These are phyloP conservation scores for Psilocybe mexicana DNA, from an alignment of 1,284 basidiomycete species.

Conservation along the genomic window DNA sequence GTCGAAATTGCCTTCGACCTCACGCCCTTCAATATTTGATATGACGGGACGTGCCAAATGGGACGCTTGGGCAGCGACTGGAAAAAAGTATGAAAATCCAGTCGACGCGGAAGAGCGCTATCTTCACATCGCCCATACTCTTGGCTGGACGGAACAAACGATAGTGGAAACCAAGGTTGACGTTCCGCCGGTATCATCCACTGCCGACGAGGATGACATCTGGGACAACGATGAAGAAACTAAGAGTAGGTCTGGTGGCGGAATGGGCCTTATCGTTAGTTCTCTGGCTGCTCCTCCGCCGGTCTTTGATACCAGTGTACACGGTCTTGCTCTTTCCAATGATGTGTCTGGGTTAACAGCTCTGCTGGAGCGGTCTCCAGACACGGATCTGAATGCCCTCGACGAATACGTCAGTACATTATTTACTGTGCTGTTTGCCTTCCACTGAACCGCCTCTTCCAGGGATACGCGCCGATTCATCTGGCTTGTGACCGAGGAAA, in stretches of 20 bases:
- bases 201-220: slow-evolving; percentile 18
- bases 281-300: slow-evolving; percentile 46
- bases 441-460: slow-evolving; percentile 3
- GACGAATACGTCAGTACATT: slow-evolving; percentile 61
- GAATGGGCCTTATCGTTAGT: slow-evolving; percentile 68
- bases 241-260: slow-evolving; percentile 35
- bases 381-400: slow-evolving; percentile 36
- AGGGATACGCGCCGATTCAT: slow-evolving; percentile 88
- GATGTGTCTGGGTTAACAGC: slow-evolving; percentile 46
- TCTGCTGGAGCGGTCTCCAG: slow-evolving; percentile 45
- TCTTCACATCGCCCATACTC: slow-evolving; percentile 62
- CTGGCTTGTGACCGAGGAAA: slow-evolving; percentile 84
- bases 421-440: not conserved
- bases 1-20: slow-evolving; percentile 49
- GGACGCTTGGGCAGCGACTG: slow-evolving; percentile 77
- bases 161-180: slow-evolving; percentile 10
- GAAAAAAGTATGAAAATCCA: slow-evolving; percentile 47
- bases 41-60: slow-evolving; percentile 82
- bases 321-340: slow-evolving; percentile 65
- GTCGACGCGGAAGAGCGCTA: slow-evolving; percentile 62
- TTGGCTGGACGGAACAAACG: slow-evolving; percentile 65
- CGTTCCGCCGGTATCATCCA: not conserved
- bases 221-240: slow-evolving; percentile 25
- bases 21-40: slow-evolving; percentile 82
- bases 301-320: slow-evolving; percentile 49